phyloP scores from a whole-genome alignment of 352 stramenopile genomes.

The Phytophthora litchii region DNA sequence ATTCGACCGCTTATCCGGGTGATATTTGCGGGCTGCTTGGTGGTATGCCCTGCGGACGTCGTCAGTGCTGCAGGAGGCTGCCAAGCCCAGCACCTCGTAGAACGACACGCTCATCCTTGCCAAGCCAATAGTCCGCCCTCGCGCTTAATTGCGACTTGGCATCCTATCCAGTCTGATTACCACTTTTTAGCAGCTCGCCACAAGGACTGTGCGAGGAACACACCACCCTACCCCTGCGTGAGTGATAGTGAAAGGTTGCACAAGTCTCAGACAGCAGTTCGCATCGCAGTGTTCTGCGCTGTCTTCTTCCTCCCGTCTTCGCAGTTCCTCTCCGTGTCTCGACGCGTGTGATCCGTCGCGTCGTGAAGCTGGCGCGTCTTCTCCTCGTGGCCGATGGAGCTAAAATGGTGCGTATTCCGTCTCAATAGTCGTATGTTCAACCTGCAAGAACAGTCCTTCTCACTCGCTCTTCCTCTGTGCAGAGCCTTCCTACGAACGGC shows the following conservation, averaged over 20 bases:
- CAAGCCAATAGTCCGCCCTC: slow-evolving; percentile 9
- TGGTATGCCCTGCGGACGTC: slow-evolving; percentile 80
- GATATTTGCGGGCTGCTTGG: slow-evolving; percentile 52
- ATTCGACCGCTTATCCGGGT: slow-evolving; percentile 67
- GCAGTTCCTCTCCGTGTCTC: slow-evolving; percentile 10
- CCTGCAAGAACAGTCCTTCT: neutral
- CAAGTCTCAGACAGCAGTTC: slow-evolving; percentile 18
- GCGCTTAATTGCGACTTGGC: slow-evolving; percentile 17
- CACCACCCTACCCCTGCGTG: slow-evolving; percentile 10
- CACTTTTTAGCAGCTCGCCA: slow-evolving; percentile 18
- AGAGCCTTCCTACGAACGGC: slow-evolving; percentile 45
- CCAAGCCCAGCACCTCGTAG: slow-evolving; percentile 66
- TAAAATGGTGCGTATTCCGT: slow-evolving; percentile 43
- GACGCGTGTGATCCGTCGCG: slow-evolving; percentile 23
- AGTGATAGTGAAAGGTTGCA: slow-evolving; percentile 21
- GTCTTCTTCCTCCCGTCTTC: slow-evolving; percentile 1
- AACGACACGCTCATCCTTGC: slow-evolving; percentile 28
- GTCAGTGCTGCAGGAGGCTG: slow-evolving; percentile 47
- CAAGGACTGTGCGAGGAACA: slow-evolving; percentile 35
- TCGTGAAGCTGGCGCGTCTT: slow-evolving; percentile 53
- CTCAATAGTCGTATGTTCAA: slow-evolving; percentile 2
- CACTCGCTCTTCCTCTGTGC: neutral
- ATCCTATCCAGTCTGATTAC: slow-evolving; percentile 23
- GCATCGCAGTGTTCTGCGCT: slow-evolving; percentile 4
- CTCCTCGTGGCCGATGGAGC: slow-evolving; percentile 48